These are phyloP conservation scores for Corymbia citriodora DNA, from an alignment of 441 rosid species.

Conservation along the genomic window DNA sequence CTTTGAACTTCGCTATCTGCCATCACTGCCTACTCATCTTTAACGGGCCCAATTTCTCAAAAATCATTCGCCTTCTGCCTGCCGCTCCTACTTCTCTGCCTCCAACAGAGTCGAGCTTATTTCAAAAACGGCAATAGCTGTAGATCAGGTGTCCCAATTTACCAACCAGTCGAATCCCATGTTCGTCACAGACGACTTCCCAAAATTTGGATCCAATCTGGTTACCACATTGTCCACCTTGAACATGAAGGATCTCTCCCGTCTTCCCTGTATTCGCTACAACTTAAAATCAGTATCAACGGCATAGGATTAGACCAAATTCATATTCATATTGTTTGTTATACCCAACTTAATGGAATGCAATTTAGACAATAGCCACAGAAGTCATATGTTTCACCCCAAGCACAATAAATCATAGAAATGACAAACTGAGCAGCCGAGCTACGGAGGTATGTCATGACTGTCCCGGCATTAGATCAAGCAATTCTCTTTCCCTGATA, in stretches of 20 bases:
- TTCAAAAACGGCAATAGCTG: neutral
- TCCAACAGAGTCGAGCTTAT: too few species aligned
- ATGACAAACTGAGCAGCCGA: neutral
- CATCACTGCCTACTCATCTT: too few species aligned
- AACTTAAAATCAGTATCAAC: neutral
- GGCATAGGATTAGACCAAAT: neutral
- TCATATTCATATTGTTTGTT: neutral
- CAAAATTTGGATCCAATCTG: constrained; percentile 4
- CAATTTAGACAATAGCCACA: neutral
- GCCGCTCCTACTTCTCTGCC: too few species aligned
- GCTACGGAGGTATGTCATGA: neutral
- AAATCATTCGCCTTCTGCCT: too few species aligned
- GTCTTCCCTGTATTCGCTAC: neutral
- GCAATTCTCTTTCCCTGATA: too few species aligned
- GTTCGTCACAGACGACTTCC: constrained; percentile 3
- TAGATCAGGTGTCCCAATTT: neutral
- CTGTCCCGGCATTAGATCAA: neutral
- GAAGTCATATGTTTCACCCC: neutral
- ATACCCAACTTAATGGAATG: neutral
- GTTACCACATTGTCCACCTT: neutral
- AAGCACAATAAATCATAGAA: neutral
- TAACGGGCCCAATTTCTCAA: too few species aligned
- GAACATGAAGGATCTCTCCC: constrained; percentile 5
- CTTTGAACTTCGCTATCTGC: too few species aligned
- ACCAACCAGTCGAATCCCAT: neutral